A percentile compares a stretch with the other conserved stretches of the same genome.
Conservation (phyloP, 2,329 filamentous ascomycete genomes). For the Pseudocercospora ulei region DNA sequence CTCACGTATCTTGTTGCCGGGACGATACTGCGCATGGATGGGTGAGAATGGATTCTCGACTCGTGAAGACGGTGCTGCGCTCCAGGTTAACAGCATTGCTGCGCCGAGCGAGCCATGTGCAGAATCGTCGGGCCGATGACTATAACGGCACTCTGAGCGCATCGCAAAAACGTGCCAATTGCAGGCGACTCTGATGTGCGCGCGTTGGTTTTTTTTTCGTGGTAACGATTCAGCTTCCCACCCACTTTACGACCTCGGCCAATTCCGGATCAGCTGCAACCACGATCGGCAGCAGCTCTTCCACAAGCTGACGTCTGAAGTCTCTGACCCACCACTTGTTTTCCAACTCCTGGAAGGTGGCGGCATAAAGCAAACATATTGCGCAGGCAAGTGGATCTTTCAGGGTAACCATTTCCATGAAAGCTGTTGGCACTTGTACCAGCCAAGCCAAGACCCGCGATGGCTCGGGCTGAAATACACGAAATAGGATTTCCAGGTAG, state of each 20-base stretch:
- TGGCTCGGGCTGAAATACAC: conserved; percentile 12
- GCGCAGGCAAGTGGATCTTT: conserved; percentile 16
- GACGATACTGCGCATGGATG: too few relatives aligned
- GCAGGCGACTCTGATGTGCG: too few relatives aligned
- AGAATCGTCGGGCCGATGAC: too few relatives aligned
- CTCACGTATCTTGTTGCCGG: too few relatives aligned
- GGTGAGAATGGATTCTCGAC: too few relatives aligned
- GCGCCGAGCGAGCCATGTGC: too few relatives aligned
- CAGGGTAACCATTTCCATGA: conserved; percentile 15
- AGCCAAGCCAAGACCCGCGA: conserved; percentile 17
- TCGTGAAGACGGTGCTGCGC: too few relatives aligned
- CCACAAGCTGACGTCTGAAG: conserved; percentile 15
- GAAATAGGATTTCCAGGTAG: conserved; percentile 14
- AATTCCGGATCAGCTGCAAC: conserved; percentile 15
- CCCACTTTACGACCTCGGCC: conserved; percentile 19
- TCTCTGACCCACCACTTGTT: conserved; percentile 18
- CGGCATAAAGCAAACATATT: conserved; percentile 17
- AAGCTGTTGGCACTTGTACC: conserved; percentile 14
- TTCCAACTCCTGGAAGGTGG: conserved; percentile 14
- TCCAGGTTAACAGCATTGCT: too few relatives aligned
- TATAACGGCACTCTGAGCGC: too few relatives aligned
- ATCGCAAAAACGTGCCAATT: too few relatives aligned
- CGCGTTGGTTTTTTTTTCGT: too few relatives aligned
- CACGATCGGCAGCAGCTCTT: conserved; percentile 18
- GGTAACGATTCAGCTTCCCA: too few relatives aligned